Percentiles rank a stretch among this genome's conserved stretches.
Conservation (phyloP, 164 flowering plant genomes). For the Nymphaea colorata region DNA sequence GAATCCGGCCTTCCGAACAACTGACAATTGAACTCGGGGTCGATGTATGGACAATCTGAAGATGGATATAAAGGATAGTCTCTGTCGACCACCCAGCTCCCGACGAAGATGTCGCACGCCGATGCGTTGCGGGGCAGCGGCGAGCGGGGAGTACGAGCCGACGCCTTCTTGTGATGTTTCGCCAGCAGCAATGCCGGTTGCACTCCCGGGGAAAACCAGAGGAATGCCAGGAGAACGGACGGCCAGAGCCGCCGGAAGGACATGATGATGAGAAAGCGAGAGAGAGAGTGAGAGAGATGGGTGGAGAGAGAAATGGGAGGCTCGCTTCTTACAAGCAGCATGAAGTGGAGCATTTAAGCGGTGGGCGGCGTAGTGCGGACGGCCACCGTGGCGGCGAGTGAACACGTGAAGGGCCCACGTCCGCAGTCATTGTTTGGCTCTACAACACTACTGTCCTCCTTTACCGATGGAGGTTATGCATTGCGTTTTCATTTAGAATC, state of each 20-base stretch:
- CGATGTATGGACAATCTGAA: conserved; percentile 54
- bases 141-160: neutral
- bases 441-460: no score
- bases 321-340: no score
- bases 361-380: no score
- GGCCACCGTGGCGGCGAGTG: no score
- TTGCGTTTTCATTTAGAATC: no score
- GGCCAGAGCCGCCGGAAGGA: neutral
- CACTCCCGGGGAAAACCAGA: neutral
- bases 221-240: neutral
- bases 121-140: conserved; percentile 20
- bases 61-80: conserved; percentile 50
- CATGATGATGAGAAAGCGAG: neutral
- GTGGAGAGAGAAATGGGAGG: neutral
- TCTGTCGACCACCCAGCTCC: conserved; percentile 72
- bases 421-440: no score
- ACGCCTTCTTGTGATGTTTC: neutral
- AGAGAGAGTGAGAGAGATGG: neutral
- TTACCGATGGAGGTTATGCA: no score
- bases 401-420: no score
- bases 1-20: conserved; percentile 79
- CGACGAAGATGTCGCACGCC: conserved; percentile 44
- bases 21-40: conserved; percentile 75
- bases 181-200: neutral
- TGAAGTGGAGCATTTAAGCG: no score